Evolutionary conservation across 768 basidiomycete genomes (phyloP).

Genomic region (Leccinum olivaceopallidum): DNA sequence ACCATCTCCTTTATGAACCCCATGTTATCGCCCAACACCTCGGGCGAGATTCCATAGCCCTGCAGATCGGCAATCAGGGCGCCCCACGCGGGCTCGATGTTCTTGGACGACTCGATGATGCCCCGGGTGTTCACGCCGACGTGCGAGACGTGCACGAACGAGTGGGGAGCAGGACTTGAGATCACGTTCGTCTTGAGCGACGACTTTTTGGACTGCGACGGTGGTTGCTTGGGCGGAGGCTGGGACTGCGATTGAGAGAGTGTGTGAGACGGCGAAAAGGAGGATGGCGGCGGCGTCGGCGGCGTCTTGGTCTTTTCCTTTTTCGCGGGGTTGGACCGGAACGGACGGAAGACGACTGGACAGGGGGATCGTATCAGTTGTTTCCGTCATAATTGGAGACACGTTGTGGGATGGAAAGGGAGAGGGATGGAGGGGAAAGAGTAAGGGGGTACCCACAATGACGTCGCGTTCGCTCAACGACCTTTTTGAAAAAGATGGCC

Average conservation of each 20-base stretch:
- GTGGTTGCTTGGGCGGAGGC: neutral
- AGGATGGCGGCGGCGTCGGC: constrained; percentile 34
- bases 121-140: constrained; percentile 56
- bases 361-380: neutral
- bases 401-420: neutral
- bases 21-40: constrained; percentile 32
- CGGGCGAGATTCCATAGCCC: constrained; percentile 38
- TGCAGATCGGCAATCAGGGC: constrained; percentile 44
- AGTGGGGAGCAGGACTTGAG: constrained; percentile 56
- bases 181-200: constrained; percentile 42
- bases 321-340: constrained; percentile 28
- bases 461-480: constrained; percentile 51
- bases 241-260: neutral
- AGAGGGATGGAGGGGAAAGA: neutral
- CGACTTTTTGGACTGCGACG: constrained; percentile 30
- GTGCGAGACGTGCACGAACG: constrained; percentile 68
- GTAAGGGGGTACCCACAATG: constrained; percentile 26
- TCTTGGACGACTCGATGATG: constrained; percentile 52
- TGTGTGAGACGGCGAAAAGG: neutral
- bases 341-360: constrained; percentile 30
- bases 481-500: constrained; percentile 57
- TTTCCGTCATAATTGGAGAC: neutral
- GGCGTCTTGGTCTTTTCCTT: constrained; percentile 36
- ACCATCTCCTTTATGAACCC: constrained; percentile 36
- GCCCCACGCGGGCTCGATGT: constrained; percentile 56